Conservation (phyloP, 116 monocot genomes). For the Cymodocea nodosa region DNA sequence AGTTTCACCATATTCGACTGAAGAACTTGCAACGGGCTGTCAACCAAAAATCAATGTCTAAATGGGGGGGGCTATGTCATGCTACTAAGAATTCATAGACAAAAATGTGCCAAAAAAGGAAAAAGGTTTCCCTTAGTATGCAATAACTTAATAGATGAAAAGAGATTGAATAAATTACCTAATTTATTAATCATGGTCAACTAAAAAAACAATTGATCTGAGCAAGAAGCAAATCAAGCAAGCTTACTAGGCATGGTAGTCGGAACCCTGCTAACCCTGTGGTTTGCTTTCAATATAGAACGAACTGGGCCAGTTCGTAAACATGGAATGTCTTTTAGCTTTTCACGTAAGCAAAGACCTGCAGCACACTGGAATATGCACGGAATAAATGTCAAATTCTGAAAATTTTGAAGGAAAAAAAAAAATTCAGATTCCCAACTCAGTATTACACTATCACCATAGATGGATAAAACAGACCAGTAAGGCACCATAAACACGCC, state of each 20-base stretch:
- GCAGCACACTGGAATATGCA: constrained; percentile 56
- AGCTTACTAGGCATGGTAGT: constrained; percentile 57
- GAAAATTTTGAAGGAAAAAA: background rate
- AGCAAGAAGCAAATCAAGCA: background rate
- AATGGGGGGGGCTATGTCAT: no score
- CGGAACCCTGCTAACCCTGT: constrained; percentile 40
- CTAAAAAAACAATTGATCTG: background rate
- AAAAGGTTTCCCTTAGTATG: no score
- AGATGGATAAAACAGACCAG: constrained; percentile 32
- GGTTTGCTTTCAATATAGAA: constrained; percentile 30
- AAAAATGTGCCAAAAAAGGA: no score
- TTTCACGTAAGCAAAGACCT: constrained; percentile 77
- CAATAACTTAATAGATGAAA: no score
- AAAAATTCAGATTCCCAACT: background rate
- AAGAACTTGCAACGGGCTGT: no score
- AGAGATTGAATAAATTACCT: background rate
- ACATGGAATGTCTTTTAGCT: constrained; percentile 57
- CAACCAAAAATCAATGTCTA: no score
- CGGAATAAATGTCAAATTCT: background rate
- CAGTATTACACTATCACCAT: background rate
- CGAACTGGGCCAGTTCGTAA: constrained; percentile 36
- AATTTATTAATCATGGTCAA: background rate
- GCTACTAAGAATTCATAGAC: no score
- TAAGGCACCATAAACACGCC: constrained; percentile 94
- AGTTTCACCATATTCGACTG: no score